These are phyloP conservation scores for Sclerotinia glacialis DNA, from an alignment of 2,329 filamentous ascomycete species.

Conservation along the genomic window DNA sequence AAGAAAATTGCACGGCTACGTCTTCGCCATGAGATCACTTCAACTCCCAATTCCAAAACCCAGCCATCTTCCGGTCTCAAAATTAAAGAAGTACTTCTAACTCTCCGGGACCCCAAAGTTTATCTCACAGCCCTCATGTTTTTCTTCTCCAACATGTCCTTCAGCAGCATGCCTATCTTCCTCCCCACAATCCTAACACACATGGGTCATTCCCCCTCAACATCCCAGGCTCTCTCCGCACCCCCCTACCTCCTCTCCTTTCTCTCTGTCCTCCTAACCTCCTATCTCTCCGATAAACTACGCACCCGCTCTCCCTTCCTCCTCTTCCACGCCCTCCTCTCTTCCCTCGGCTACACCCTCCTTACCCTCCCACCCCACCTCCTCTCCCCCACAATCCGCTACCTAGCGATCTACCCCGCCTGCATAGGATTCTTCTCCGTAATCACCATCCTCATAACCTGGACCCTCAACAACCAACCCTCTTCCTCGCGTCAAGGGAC, in stretches of 20 bases:
- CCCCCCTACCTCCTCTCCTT: slow-evolving; percentile 81
- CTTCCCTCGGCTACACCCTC: slow-evolving; percentile 57
- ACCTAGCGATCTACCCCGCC: slow-evolving; percentile 75
- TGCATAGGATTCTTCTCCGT: slow-evolving; percentile 78
- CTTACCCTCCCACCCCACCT: slow-evolving; percentile 61
- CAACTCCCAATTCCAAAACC: not conserved
- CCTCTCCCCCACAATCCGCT: slow-evolving; percentile 59
- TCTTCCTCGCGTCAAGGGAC: slow-evolving; percentile 67
- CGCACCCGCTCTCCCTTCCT: slow-evolving; percentile 64
- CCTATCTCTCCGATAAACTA: slow-evolving; percentile 66
- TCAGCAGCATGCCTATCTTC: slow-evolving; percentile 83
- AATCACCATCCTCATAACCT: slow-evolving; percentile 80
- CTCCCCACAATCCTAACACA: slow-evolving; percentile 74
- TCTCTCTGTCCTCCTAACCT: slow-evolving; percentile 65
- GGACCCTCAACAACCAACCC: slow-evolving; percentile 83
- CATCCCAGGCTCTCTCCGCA: slow-evolving; percentile 74
- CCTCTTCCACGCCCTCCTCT: slow-evolving; percentile 65
- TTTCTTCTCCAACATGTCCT: slow-evolving; percentile 84
- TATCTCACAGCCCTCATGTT: slow-evolving; percentile 81
- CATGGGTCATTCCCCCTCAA: slow-evolving; percentile 68
- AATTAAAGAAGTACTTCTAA: slow-evolving; percentile 55
- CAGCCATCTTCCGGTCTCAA: slow-evolving; percentile 45
- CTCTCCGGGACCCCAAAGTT: slow-evolving; percentile 63
- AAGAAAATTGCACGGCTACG: slow-evolving; percentile 69
- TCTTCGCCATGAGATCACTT: slow-evolving; percentile 46